Evolutionary conservation across 805 yeast species (phyloP), one percentile per base, ranked within the genome.

Genomic region (Metschnikowia dekortorum): DNA sequence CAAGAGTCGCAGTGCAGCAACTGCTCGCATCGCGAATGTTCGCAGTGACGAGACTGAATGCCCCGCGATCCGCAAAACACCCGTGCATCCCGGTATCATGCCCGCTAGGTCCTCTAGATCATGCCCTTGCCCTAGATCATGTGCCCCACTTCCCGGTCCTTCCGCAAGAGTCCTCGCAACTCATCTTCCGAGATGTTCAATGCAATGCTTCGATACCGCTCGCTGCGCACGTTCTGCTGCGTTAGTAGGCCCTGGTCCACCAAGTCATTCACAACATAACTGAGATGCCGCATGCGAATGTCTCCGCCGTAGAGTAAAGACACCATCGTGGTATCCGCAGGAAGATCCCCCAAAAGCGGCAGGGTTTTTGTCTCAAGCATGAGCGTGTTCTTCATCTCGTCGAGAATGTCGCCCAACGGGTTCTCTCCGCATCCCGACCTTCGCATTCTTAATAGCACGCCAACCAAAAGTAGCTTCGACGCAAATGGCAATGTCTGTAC

Each of bases 161-260:
- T 74, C 49, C 76, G 79, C 47, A 91, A 72, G 13, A 83, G 85
- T 34, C 75, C 71, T 22, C 75, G 61, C 1, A 89, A 73, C 52
- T 87, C 95, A 51, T 84, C 92, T 44, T 81, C 85, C 3, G 91
- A 81, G 0, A 89, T 72, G 56, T 80, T 82, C 52, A 94, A 69
- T 47, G 86, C 79, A 0, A 92, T 69, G 49, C 83, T 66, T 26
- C 84, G 76, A 49, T 80, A 69, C 46, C 96, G 74, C 59, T 88
- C 95, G 29, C 89, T 84, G 44, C 77, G 78, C 51, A 80, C 70
- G 43, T 79, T 79, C 61, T 88, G 95, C 59, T 82, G 85, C 3
- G 82, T 70, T 2, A 94, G 54, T 6, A 92, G 70, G 0, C 97
- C 98, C 40, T 84, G 82, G 49, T 90, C 97, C 11, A 81, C 80